A percentile compares a stretch with the other conserved stretches of the same genome.
These are phyloP conservation scores for Rugosomyces carneus DNA, from an alignment of 1,284 basidiomycete genomes.

Conservation along the genomic window DNA sequence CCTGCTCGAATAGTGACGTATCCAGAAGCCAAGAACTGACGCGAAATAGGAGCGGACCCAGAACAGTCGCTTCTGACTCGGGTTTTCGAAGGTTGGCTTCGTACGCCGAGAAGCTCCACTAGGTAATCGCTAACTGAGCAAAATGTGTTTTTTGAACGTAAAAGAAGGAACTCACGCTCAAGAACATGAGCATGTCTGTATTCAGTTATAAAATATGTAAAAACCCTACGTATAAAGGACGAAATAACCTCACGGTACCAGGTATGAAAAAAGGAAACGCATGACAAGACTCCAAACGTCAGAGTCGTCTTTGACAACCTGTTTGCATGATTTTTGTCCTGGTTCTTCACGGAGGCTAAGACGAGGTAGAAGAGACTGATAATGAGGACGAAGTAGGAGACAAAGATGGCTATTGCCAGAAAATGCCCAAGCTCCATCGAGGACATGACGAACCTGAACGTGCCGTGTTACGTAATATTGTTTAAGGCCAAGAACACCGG, in stretches of 20 bases:
- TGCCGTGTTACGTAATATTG: too few relatives aligned
- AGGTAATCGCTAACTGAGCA: neutral
- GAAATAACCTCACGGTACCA: conserved; percentile 51
- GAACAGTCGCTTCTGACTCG: conserved; percentile 2
- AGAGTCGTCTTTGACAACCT: conserved; percentile 21
- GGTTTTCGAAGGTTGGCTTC: conserved; percentile 21
- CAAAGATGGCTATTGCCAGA: too few relatives aligned
- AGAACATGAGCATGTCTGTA: conserved; percentile 48
- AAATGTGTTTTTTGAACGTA: neutral
- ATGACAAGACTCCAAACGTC: conserved; percentile 29
- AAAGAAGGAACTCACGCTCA: conserved; percentile 32
- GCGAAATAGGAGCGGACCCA: conserved; percentile 24
- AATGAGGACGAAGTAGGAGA: conserved; percentile 45
- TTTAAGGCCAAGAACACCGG: too few relatives aligned
- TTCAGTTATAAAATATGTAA: neutral
- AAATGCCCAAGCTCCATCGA: too few relatives aligned
- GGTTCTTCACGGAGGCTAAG: conserved; percentile 22
- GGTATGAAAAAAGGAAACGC: conserved; percentile 43
- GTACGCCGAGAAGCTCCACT: conserved; percentile 54
- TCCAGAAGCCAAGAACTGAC: conserved; percentile 54
- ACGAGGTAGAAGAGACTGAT: conserved; percentile 33
- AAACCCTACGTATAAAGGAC: too few relatives aligned
- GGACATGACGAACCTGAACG: too few relatives aligned
- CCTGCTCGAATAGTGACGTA: conserved; percentile 61
- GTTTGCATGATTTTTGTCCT: conserved; percentile 5